Conservation (phyloP, 306 rosid genomes). For the Abrus pulchellus region DNA sequence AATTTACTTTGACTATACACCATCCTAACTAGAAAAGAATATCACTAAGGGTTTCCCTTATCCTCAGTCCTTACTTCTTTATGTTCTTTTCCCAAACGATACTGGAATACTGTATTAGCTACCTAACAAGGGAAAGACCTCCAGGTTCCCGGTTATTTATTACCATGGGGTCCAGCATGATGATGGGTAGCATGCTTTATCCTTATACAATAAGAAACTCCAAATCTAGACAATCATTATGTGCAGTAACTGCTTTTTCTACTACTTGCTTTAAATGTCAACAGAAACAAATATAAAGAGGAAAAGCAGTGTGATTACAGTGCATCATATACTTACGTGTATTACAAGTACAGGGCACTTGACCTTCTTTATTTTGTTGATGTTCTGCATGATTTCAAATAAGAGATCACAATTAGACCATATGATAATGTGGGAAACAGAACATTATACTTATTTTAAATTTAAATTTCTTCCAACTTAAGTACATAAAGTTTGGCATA, state of each 20-base stretch:
- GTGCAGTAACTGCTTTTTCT: background rate
- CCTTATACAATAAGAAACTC: constrained; percentile 9
- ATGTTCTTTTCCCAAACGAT: background rate
- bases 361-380: constrained; percentile 93
- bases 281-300: constrained; percentile 23
- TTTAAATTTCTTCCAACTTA: background rate
- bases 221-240: constrained; percentile 17
- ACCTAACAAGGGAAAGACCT: background rate
- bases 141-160: background rate
- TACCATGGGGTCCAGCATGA: background rate
- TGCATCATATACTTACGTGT: constrained; percentile 78
- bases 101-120: background rate
- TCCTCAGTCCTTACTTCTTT: background rate
- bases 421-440: constrained; percentile 35
- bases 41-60: background rate
- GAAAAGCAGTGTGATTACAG: constrained; percentile 3
- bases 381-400: constrained; percentile 70
- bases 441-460: constrained; percentile 18
- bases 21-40: background rate
- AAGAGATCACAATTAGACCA: constrained; percentile 27
- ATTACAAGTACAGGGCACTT: constrained; percentile 97
- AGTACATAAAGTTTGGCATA: constrained; percentile 22
- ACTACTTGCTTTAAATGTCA: constrained; percentile 26
- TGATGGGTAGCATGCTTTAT: background rate
- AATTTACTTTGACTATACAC: constrained; percentile 1